These are phyloP conservation scores for Gomphus bonarii DNA, from an alignment of 1,284 basidiomycete species.

Conservation along the genomic window DNA sequence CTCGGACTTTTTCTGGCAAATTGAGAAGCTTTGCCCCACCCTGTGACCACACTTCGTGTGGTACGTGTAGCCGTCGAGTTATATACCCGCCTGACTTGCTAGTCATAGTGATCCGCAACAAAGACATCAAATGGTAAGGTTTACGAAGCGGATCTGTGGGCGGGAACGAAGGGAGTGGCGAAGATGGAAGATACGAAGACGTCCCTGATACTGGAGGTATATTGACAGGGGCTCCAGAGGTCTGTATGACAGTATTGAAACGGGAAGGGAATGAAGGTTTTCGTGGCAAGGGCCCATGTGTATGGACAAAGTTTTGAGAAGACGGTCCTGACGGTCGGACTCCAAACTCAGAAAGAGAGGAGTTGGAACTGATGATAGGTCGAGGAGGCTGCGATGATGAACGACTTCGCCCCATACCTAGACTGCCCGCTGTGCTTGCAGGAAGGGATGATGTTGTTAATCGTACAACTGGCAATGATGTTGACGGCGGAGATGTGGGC, in stretches of 20 bases:
- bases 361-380: slow-evolving; percentile 20
- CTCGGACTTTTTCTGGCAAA: slow-evolving; percentile 76
- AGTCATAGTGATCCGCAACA: slow-evolving; percentile 72
- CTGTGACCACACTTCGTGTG: slow-evolving; percentile 85
- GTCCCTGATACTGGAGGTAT: slow-evolving; percentile 14
- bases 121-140: slow-evolving; percentile 84
- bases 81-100: slow-evolving; percentile 81
- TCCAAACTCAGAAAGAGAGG: slow-evolving; percentile 7
- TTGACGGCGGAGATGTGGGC: slow-evolving; percentile 28
- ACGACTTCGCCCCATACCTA: slow-evolving; percentile 37
- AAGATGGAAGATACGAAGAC: slow-evolving; percentile 34
- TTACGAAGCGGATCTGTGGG: slow-evolving; percentile 70
- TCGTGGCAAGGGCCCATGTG: slow-evolving; percentile 25
- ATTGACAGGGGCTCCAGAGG: slow-evolving; percentile 31
- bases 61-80: slow-evolving; percentile 80
- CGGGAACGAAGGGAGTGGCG: slow-evolving; percentile 58
- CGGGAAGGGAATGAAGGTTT: slow-evolving; percentile 55
- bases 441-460: slow-evolving; percentile 33
- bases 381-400: slow-evolving; percentile 62
- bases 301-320: not conserved
- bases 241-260: slow-evolving; percentile 30
- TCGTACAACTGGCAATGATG: slow-evolving; percentile 26
- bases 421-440: slow-evolving; percentile 24
- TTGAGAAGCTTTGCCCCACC: slow-evolving; percentile 76
- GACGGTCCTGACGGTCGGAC: not conserved